Conservation (phyloP, 805 yeast species). For the Teunomyces atbi region DNA sequence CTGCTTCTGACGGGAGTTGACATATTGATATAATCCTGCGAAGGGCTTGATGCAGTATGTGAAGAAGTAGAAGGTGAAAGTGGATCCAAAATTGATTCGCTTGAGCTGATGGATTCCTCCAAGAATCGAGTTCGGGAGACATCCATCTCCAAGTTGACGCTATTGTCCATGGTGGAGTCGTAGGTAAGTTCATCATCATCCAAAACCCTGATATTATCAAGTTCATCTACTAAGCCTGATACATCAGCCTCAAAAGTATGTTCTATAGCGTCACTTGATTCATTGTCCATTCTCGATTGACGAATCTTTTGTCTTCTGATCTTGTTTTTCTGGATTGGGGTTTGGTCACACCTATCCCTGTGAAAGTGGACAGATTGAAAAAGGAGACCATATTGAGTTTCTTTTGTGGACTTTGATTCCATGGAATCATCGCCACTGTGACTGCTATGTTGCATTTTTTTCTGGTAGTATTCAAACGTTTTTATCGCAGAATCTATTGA, state of each 20-base stretch:
- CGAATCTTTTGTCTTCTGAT: neutral
- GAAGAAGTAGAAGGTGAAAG: constrained; percentile 7
- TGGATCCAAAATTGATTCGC: constrained; percentile 5
- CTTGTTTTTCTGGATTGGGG: constrained; percentile 12
- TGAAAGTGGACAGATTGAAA: constrained; percentile 23
- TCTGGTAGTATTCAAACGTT: constrained; percentile 34
- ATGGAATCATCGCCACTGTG: constrained; percentile 8
- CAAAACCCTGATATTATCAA: neutral
- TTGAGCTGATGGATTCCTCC: constrained; percentile 2
- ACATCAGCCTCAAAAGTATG: constrained; percentile 3
- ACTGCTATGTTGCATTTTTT: constrained; percentile 21
- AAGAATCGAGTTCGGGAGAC: neutral
- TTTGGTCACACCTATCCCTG: constrained; percentile 40
- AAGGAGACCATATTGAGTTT: constrained; percentile 11
- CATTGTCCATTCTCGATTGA: neutral
- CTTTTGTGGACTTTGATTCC: neutral
- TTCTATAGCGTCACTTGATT: neutral
- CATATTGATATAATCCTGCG: neutral
- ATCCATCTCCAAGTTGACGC: neutral
- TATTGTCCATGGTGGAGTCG: neutral
- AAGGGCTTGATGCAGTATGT: constrained; percentile 2
- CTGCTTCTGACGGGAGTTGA: constrained; percentile 1
- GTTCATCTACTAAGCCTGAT: neutral
- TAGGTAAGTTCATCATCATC: neutral
- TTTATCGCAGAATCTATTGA: constrained; percentile 48